Evolutionary conservation across 202 grass and related monocot genomes (phyloP), one percentile per base, ranked within the genome.

Genomic region (Carex arenaria): DNA sequence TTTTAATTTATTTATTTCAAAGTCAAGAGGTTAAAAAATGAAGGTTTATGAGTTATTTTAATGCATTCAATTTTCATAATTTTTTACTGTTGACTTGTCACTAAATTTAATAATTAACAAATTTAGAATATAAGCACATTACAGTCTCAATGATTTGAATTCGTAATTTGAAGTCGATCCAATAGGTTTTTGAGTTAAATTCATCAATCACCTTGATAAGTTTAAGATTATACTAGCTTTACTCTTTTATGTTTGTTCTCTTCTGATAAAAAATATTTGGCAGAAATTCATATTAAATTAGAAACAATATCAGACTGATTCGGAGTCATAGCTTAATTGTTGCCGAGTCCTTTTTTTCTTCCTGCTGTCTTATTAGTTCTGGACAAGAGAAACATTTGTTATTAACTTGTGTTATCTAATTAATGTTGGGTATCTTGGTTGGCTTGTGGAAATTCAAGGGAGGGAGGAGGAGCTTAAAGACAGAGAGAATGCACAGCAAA

Each of bases 391-490:
- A 17, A 72, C 1, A 49, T 20, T 43, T 55, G 0, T 17, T 18
- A 72, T 73, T 17, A 53, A 17, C 68, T 81, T 18, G 23, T 64
- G 10, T 4, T 45, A 84, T 36, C 14, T 80, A 5, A 85, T 84
- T 80, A 4, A 85, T 84, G 56, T 67, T 40, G 31, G 3, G 17
- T 23, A 61, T 84, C 60, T 53, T 61, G 14, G 11, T 68, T 64
- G 77, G 54, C 49, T 82, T 83, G 43, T 83, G 51, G 80, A 53
- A 78, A 82, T 55, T 17, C 34, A 86, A 98, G 92, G 95, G 76
- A 93, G 87, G 68, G 84, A 92, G 67, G 76, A 90, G 75, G 90
- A 89, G 54, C 85, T 92, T 61, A 89, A 60, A 86, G 85, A 92
- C 76, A 93, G 28, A 86, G 80, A 79, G n/a, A 90, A 86, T n/a